Conservation (phyloP, 768 basidiomycete species). For the Pisolithus orientalis region DNA sequence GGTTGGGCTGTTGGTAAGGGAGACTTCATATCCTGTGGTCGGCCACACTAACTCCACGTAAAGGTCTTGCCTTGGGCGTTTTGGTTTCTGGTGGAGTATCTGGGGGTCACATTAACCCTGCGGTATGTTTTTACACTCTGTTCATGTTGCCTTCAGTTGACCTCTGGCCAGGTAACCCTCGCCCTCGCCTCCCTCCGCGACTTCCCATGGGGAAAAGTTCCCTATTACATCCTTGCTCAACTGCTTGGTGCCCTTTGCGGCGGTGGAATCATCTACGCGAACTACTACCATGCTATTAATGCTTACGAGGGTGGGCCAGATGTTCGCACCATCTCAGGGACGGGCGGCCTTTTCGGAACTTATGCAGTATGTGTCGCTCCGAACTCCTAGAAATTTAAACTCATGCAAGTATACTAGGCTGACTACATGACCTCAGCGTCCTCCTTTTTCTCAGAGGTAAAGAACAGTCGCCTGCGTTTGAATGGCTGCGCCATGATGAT, state of each 20-base stretch:
- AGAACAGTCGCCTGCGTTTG: not conserved
- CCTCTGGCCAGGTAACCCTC: conserved; percentile 50
- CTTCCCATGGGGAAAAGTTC: conserved; percentile 81
- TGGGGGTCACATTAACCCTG: conserved; percentile 72
- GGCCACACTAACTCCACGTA: conserved; percentile 1
- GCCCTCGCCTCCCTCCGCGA: conserved; percentile 60
- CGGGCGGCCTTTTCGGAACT: conserved; percentile 54
- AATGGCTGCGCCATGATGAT: not conserved
- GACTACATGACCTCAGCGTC: conserved; percentile 38
- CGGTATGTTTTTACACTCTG: conserved; percentile 32
- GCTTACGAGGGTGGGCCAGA: conserved; percentile 50
- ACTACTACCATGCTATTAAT: conserved; percentile 64
- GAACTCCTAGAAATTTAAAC: not conserved
- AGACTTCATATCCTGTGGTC: not conserved
- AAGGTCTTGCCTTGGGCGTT: conserved; percentile 57
- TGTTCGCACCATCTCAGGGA: conserved; percentile 48
- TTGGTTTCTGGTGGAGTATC: conserved; percentile 64
- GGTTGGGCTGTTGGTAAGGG: conserved; percentile 28
- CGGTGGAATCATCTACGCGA: conserved; percentile 53
- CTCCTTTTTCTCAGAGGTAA: conserved; percentile 41
- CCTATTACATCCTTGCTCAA: conserved; percentile 59
- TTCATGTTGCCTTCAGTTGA: conserved; percentile 2
- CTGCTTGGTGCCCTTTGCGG: conserved; percentile 56
- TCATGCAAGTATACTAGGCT: conserved; percentile 22
- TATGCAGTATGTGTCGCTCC: conserved; percentile 43